These are phyloP conservation scores for Populus trichocarpa DNA, from an alignment of 441 rosid species.

Conservation along the genomic window DNA sequence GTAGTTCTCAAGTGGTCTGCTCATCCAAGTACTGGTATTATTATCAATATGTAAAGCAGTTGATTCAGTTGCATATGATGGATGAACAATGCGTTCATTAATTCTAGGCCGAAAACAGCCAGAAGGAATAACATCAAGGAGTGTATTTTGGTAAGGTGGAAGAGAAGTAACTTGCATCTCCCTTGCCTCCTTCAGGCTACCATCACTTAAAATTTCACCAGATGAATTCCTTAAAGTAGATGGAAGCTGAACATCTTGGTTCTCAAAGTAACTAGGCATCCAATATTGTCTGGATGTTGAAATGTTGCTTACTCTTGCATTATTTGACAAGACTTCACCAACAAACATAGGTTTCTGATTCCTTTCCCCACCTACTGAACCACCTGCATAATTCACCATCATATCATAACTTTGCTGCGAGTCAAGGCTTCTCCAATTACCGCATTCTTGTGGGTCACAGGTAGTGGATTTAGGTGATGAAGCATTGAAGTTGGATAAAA, in stretches of 20 bases:
- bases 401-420: conserved; percentile 39
- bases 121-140: conserved; percentile 32
- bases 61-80: conserved; percentile 27
- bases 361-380: conserved; percentile 27
- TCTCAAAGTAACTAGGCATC: conserved; percentile 22
- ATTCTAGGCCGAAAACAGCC: conserved; percentile 17
- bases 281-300: conserved; percentile 21
- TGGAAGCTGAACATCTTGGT: conserved; percentile 29
- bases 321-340: conserved; percentile 42
- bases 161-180: conserved; percentile 25
- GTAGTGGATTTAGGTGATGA: conserved; percentile 12
- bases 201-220: conserved; percentile 28
- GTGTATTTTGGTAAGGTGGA: conserved; percentile 19
- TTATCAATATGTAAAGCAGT: conserved; percentile 15
- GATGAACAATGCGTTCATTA: conserved; percentile 27
- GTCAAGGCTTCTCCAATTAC: conserved; percentile 31
- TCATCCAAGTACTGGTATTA: conserved; percentile 23
- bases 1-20: conserved; percentile 14
- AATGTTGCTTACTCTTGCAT: conserved; percentile 22
- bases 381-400: conserved; percentile 43
- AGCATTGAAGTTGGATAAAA: conserved; percentile 13
- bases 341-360: conserved; percentile 30
- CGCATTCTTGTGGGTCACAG: conserved; percentile 25
- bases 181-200: conserved; percentile 22
- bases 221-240: conserved; percentile 27